Base-by-base conservation (phyloP, 805 yeast species). In the Lipomyces chichibuensis region DNA sequence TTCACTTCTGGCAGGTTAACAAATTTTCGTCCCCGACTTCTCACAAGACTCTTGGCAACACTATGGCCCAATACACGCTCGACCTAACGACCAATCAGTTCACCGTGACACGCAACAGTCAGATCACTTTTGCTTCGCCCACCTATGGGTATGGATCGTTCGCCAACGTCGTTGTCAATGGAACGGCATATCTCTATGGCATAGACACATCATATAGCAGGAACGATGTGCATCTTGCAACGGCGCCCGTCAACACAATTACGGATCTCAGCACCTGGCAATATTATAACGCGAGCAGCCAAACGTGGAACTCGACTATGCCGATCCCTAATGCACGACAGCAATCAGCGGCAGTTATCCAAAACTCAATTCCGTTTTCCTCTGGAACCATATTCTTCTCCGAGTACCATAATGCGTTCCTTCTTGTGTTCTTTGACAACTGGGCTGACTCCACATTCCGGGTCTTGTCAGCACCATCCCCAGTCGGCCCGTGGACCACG, bases 401-500 rank as follows among this genome's bases (percentile, higher is more conserved):
- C 32, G 66, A 37, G 32, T 65, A 63, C 52, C 64, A 65, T 56
- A 39, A 63, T 39, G 25, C 13, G 51, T 65, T 63, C 57, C 60
- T 65, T 20, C 65, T 64, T 25, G 63, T 65, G 11, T 65, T 33
- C 53, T 57, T 65, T 51, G 58, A 62, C 60, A 51, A 25, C 52
- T 57, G 35, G 59, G 56, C 35, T 20, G 68, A 65, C 60, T n/a
- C 27, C 60, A 63, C 53, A 17, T 63, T 51, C 67, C 46, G 65
- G 13, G 60, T 57, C 25, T 37, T 65, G 54, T 27, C 59, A 27
- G 43, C 68, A 32, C 63, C 68, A 0, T 27, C 68, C n/a, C 68
- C 68, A 6, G 32, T 39, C 25, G 68, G 68, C 11, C 68, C 68
- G 8, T 65, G 68, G 68, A 14, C 62, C 29, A 63, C 63, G 8